Evolutionary conservation across 345 rosid genomes (phyloP).

Genomic region (Gossypium mustelinum): DNA sequence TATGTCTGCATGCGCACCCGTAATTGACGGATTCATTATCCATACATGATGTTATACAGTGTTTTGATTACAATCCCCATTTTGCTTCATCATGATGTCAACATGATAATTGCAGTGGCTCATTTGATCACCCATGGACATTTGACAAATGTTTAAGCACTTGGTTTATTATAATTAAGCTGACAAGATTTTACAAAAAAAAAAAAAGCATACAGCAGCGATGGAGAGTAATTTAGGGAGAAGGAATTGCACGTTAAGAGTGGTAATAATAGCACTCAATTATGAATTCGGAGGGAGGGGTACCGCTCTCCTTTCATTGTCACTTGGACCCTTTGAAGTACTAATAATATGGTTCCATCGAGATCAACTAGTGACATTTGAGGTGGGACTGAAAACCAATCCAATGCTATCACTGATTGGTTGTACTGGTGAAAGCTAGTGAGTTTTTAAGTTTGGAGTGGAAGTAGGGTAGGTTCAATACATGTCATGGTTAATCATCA

Average conservation of each 20-base stretch:
- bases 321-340: not conserved
- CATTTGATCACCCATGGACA: not conserved
- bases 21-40: constrained; percentile 20
- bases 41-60: not conserved
- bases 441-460: not conserved
- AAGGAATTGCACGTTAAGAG: not conserved
- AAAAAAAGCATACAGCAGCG: not conserved
- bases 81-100: constrained; percentile 12
- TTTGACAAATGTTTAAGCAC: not conserved
- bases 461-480: not conserved
- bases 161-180: not conserved
- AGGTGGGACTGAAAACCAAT: not conserved
- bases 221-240: not conserved
- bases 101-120: constrained; percentile 6
- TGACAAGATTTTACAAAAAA: not conserved
- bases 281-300: not conserved
- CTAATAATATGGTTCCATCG: not conserved
- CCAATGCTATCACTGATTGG: not conserved
- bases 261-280: constrained; percentile 1
- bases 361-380: constrained; percentile 3
- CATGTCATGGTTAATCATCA: not conserved
- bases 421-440: not conserved
- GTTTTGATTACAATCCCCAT: not conserved
- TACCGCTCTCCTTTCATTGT: not conserved
- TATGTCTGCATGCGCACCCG: constrained; percentile 23